Base-by-base conservation (phyloP, 805 yeast genomes). In the Dipodascus albidus region DNA sequence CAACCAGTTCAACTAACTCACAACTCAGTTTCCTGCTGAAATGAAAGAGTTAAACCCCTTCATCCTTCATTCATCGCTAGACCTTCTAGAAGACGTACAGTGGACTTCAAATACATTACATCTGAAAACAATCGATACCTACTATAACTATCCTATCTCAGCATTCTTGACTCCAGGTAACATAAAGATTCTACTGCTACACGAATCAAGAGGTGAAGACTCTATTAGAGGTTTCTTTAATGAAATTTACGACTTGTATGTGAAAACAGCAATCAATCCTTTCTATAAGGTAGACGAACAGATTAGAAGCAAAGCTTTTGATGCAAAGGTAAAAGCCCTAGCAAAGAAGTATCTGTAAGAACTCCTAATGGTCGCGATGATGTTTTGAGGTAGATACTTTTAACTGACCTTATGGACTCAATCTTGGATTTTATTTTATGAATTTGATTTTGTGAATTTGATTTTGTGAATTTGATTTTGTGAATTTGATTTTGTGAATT, bases 141-240 rank as follows among this genome's bases (percentile, higher is more conserved):
- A 88, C 67, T 87, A 90, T 66, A 95, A 93, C 3, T 80, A 82
- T 59, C 71, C 76, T 50, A 79, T 91, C n/a, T 85, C 88, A 53
- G 95, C 91, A 2, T 93, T 81, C 64, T 75, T 91, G 44, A 87
- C 96, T 0, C 89, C 89, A 52, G 91, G 96, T 3, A 90, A 88
- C 63, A 78, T 87, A 60, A 88, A 88, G 65, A 79, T 91, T 57
- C 68, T 93, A 20, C 75, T 93, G 58, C 70, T 85, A 1, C 87
- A 85, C 59, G 85, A 83, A 54, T 64, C 75, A 21, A 71, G 71
- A 50, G 74, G 78, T 57, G 96, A 91, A 58, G 89, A 82, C 59
- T 73, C 83, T 11, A 85, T 90, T 17, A 80, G 83, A 58, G 91
- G 85, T 64, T 90, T 93, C 64, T 87, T 90, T 65, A 74, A 76